Percentiles rank a stretch among this genome's conserved stretches.
Conservation (phyloP, 108 stramenopile genomes). For the Nitzschia palea region DNA sequence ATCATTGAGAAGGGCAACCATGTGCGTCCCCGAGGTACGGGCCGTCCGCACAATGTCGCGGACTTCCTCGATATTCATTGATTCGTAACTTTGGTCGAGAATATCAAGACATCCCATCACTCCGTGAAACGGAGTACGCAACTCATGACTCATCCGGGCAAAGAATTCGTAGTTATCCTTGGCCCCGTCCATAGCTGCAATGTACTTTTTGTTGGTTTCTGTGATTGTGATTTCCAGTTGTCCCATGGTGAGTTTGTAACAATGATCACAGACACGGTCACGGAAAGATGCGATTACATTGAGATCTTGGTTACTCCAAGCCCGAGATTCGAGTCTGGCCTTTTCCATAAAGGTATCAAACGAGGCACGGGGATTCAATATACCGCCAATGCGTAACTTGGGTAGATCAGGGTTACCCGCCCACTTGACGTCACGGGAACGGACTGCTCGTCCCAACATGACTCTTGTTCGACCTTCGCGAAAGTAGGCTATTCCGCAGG, state of each 20-base stretch:
- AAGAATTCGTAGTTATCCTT: conserved; percentile 25
- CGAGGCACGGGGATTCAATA: conserved; percentile 21
- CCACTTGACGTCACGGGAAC: conserved; percentile 20
- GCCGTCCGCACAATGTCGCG: conserved; percentile 7
- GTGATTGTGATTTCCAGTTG: conserved; percentile 10
- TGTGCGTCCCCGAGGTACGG: neutral
- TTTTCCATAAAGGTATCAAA: conserved; percentile 30
- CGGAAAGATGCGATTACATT: conserved; percentile 10
- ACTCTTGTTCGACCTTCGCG: conserved; percentile 6
- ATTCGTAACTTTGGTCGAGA: conserved; percentile 8
- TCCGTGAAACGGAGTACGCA: conserved; percentile 60
- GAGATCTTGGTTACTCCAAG: conserved; percentile 13
- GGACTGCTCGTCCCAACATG: conserved; percentile 12
- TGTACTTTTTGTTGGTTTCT: conserved; percentile 16
- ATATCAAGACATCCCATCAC: conserved; percentile 63
- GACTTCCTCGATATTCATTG: neutral
- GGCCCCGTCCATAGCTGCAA: conserved; percentile 10
- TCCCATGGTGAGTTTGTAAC: conserved; percentile 8
- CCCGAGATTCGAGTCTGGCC: conserved; percentile 9
- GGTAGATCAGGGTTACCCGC: conserved; percentile 30
- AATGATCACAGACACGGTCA: conserved; percentile 21
- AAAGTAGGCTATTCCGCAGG: conserved; percentile 18
- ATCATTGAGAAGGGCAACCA: conserved; percentile 1
- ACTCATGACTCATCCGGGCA: conserved; percentile 51
- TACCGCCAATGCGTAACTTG: conserved; percentile 26